Conservation (phyloP, 2,329 filamentous ascomycete species). For the Fusarium aywerte region DNA sequence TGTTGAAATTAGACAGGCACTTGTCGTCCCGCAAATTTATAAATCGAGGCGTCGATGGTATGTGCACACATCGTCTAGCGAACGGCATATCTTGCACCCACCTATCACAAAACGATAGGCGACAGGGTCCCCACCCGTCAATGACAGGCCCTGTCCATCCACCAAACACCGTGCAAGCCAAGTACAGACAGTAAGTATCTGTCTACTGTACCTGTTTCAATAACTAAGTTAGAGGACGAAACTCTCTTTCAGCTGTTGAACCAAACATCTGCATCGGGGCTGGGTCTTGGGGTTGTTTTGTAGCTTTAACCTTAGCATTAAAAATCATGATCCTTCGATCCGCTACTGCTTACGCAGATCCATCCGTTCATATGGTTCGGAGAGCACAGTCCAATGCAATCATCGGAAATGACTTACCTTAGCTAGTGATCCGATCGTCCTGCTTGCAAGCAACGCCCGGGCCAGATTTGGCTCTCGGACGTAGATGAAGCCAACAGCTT, state of each 20-base stretch:
- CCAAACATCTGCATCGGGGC: slow-evolving; percentile 41
- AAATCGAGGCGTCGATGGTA: slow-evolving; percentile 34
- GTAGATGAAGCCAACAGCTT: slow-evolving; percentile 26
- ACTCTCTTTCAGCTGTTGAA: slow-evolving; percentile 41
- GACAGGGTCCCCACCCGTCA: slow-evolving; percentile 29
- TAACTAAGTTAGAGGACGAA: slow-evolving; percentile 34
- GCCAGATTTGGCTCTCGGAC: slow-evolving; percentile 21
- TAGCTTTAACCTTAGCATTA: neutral
- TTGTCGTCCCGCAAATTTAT: slow-evolving; percentile 33
- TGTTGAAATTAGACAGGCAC: slow-evolving; percentile 36
- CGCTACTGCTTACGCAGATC: neutral
- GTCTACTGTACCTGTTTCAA: neutral
- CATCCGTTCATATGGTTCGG: neutral
- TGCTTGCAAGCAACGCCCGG: slow-evolving; percentile 27
- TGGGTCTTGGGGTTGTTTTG: slow-evolving; percentile 8
- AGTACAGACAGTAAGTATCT: slow-evolving; percentile 5
- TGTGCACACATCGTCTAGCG: slow-evolving; percentile 31
- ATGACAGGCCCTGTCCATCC: slow-evolving; percentile 16
- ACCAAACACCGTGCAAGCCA: slow-evolving; percentile 35
- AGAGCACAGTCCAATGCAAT: slow-evolving; percentile 1
- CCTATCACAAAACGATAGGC: slow-evolving; percentile 41
- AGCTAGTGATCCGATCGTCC: slow-evolving; percentile 9
- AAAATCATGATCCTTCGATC: neutral
- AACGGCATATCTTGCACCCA: slow-evolving; percentile 47
- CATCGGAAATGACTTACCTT: slow-evolving; percentile 3